Evolutionary conservation across 2,329 filamentous ascomycete genomes (phyloP).

Genomic region (Colletotrichum simmondsii): DNA sequence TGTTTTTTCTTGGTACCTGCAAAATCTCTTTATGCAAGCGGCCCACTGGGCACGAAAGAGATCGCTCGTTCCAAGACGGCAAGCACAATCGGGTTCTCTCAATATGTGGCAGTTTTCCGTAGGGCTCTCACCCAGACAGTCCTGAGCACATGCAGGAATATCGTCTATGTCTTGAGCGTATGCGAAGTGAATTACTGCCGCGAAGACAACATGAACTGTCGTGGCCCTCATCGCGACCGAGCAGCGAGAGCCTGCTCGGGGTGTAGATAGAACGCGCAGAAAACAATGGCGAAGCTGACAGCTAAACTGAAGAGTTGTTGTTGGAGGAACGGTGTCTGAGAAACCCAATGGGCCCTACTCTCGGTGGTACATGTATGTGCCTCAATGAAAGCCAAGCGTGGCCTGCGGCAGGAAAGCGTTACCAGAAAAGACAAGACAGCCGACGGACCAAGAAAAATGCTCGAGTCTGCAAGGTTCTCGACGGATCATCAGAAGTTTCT

Average conservation of each 20-base stretch:
- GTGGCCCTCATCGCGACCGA: not conserved
- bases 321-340: not conserved
- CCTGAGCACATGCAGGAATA: not conserved
- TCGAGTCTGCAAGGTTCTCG: not conserved
- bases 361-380: not conserved
- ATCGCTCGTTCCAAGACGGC: not conserved
- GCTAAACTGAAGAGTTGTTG: not conserved
- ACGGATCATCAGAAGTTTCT: not conserved
- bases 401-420: not conserved
- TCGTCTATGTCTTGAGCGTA: not conserved
- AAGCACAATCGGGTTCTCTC: not conserved
- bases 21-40: not conserved
- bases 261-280: not conserved
- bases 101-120: not conserved
- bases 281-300: not conserved
- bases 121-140: not conserved
- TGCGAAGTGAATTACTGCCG: not conserved
- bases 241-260: not conserved
- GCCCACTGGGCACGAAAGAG: not conserved
- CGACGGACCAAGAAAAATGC: not conserved
- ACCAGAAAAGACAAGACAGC: not conserved
- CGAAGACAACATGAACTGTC: not conserved
- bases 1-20: not conserved
- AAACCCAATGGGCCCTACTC: not conserved
- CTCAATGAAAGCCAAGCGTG: not conserved